Evolutionary conservation across 2,329 filamentous ascomycete species (phyloP).

Genomic region (Periconia macrospinosa): DNA sequence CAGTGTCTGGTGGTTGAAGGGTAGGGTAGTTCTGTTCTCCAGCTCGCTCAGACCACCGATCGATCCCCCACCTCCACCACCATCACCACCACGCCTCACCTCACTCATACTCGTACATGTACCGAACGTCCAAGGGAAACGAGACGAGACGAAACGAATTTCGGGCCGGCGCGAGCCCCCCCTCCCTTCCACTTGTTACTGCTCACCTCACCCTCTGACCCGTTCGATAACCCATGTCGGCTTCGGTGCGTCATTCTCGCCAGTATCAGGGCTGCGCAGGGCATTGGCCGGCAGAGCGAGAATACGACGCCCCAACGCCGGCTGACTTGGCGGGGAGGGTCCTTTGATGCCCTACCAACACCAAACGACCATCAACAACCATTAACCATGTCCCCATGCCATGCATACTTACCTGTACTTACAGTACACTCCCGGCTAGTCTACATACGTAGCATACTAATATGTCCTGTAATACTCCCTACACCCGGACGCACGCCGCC

Average conservation of each 20-base stretch:
- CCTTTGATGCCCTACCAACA: background rate
- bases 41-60: background rate
- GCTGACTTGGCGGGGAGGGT: too few species aligned
- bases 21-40: conserved; percentile 8
- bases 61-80: background rate
- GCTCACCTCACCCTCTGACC: background rate
- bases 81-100: background rate
- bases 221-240: conserved; percentile 19
- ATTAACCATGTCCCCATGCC: background rate
- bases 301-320: too few species aligned
- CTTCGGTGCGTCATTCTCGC: conserved; percentile 36
- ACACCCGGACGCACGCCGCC: background rate
- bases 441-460: background rate
- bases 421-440: background rate
- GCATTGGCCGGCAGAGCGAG: background rate
- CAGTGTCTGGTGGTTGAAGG: conserved; percentile 1
- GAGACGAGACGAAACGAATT: conserved; percentile 21
- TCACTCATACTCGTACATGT: background rate
- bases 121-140: conserved; percentile 15
- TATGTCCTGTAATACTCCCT: background rate
- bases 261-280: conserved; percentile 9
- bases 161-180: conserved; percentile 26
- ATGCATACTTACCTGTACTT: background rate
- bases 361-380: background rate
- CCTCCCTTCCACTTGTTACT: background rate